Evolutionary conservation across 192 early-diverging fungal species (phyloP).

Genomic region (Chytriomyces confervae): DNA sequence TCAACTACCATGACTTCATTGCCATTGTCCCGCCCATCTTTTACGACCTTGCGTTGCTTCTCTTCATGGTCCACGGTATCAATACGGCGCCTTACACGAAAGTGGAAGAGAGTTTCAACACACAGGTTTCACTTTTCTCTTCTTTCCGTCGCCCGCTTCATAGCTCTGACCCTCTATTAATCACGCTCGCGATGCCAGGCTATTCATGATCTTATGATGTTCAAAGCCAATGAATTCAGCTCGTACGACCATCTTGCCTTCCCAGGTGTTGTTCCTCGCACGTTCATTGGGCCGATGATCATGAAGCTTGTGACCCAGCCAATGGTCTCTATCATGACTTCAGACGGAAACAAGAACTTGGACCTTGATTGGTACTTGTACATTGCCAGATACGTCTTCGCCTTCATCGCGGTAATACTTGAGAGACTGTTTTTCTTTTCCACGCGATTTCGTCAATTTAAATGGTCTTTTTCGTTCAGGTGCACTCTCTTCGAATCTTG

Average conservation of each 20-base stretch:
- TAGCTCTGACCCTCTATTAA: not conserved
- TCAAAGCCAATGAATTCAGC: constrained; percentile 21
- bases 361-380: constrained; percentile 10
- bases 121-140: constrained; percentile 59
- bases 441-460: constrained; percentile 41
- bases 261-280: constrained; percentile 94
- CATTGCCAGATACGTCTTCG: constrained; percentile 15
- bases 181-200: constrained; percentile 45
- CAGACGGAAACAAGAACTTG: constrained; percentile 1
- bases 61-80: constrained; percentile 9
- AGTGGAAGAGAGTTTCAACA: constrained; percentile 96
- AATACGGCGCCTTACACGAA: constrained; percentile 79
- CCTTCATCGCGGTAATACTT: constrained; percentile 16
- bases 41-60: constrained; percentile 18
- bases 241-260: constrained; percentile 86
- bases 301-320: constrained; percentile 45
- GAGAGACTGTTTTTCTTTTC: constrained; percentile 31
- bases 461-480: constrained; percentile 17
- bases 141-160: not conserved
- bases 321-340: constrained; percentile 5
- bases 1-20: constrained; percentile 7
- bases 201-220: constrained; percentile 82
- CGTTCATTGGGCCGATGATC: constrained; percentile 85
- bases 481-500: constrained; percentile 57
- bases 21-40: constrained; percentile 8